Percentiles rank a stretch among this genome's conserved stretches.
These are phyloP conservation scores for Ustilago crameri DNA, from an alignment of 1,284 basidiomycete genomes.

Conservation along the genomic window DNA sequence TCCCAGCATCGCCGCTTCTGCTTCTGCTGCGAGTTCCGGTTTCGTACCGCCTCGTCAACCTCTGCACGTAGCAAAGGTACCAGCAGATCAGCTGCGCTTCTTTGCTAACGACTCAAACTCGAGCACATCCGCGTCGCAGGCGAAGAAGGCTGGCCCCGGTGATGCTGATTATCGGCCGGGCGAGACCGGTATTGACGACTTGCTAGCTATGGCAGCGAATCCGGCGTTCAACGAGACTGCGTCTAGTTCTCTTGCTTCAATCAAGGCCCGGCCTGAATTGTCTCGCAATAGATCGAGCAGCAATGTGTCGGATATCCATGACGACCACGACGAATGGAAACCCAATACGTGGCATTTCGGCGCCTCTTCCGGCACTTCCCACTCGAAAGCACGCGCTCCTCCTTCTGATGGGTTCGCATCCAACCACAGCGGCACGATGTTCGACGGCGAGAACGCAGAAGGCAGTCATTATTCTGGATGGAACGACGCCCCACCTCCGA, in stretches of 20 bases:
- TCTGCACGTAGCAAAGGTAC: slow-evolving; percentile 39
- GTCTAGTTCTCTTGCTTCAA: background rate
- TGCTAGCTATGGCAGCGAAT: slow-evolving; percentile 36
- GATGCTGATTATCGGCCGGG: slow-evolving; percentile 39
- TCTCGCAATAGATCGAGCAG: slow-evolving; percentile 13
- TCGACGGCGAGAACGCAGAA: background rate
- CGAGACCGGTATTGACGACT: slow-evolving; percentile 62
- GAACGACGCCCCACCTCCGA: slow-evolving; percentile 55
- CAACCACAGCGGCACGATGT: background rate
- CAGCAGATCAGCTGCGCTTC: slow-evolving; percentile 46
- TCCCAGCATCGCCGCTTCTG: slow-evolving; percentile 28
- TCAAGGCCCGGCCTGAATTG: slow-evolving; percentile 8
- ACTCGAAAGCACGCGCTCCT: background rate
- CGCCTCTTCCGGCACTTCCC: slow-evolving; percentile 6
- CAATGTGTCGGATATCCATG: slow-evolving; percentile 16
- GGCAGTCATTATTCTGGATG: slow-evolving; percentile 40
- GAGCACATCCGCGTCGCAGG: background rate
- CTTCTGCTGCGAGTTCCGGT: slow-evolving; percentile 37
- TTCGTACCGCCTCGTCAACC: slow-evolving; percentile 41
- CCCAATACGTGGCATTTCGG: slow-evolving; percentile 60
- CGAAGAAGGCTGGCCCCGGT: slow-evolving; percentile 23
- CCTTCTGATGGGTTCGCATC: background rate
- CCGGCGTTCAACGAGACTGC: slow-evolving; percentile 4
- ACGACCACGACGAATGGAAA: slow-evolving; percentile 50
- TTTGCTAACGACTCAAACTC: slow-evolving; percentile 39